Percentiles rank a stretch among this genome's conserved stretches.
Conservation (phyloP, 176 grass and related monocot genomes). For the Eragrostis nindensis region DNA sequence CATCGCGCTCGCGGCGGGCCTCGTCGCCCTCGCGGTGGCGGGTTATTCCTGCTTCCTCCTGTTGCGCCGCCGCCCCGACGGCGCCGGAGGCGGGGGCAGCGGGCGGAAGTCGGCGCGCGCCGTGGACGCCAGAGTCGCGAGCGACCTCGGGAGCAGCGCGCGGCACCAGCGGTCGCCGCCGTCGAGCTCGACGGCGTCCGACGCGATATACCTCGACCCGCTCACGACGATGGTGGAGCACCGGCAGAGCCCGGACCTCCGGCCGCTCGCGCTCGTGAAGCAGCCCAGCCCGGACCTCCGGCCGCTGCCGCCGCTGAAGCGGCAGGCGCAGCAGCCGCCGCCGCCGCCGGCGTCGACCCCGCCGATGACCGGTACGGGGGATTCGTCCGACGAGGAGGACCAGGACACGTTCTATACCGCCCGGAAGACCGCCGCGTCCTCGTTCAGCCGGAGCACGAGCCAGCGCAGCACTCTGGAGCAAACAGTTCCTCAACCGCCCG, state of each 20-base stretch:
- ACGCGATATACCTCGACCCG: slow-evolving; percentile 53
- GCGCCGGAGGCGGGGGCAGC: not conserved
- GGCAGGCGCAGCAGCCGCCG: not conserved
- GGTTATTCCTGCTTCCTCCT: slow-evolving; percentile 62
- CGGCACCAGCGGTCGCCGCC: slow-evolving; percentile 47
- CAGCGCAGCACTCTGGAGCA: slow-evolving; percentile 57
- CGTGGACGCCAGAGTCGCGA: slow-evolving; percentile 17
- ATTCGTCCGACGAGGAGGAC: slow-evolving; percentile 53
- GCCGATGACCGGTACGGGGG: slow-evolving; percentile 36
- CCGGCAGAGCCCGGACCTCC: slow-evolving; percentile 67
- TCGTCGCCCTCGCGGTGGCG: slow-evolving; percentile 43
- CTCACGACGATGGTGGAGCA: slow-evolving; percentile 45
- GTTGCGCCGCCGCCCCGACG: slow-evolving; percentile 30
- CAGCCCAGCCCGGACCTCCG: slow-evolving; percentile 69
- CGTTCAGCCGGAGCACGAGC: slow-evolving; percentile 61
- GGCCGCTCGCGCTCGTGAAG: slow-evolving; percentile 49
- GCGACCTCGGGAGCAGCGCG: slow-evolving; percentile 50
- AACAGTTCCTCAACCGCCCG: not conserved
- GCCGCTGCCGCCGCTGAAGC: slow-evolving; percentile 60
- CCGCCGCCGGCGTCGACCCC: slow-evolving; percentile 45
- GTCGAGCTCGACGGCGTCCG: slow-evolving; percentile 53
- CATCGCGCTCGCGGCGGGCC: slow-evolving; percentile 56
- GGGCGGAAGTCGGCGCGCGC: slow-evolving; percentile 16
- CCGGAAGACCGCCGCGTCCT: slow-evolving; percentile 47
- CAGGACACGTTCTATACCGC: slow-evolving; percentile 61